Evolutionary conservation across 768 basidiomycete species (phyloP), one percentile per base, ranked within the genome.

Genomic region (Termitomyces sp.): DNA sequence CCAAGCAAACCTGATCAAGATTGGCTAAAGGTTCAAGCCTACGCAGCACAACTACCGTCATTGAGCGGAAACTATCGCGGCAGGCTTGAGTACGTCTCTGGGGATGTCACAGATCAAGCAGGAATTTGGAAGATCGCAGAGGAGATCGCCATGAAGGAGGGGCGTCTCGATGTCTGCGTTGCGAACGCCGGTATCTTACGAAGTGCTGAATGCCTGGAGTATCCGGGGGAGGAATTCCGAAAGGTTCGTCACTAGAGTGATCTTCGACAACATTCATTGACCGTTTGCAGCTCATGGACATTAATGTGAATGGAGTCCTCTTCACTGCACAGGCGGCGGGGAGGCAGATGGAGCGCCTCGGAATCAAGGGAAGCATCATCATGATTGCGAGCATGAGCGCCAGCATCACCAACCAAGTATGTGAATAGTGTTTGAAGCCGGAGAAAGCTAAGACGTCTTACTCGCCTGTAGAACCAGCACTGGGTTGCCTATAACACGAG

Each of bases 401-500:
- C 0, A 79, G 76, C 38, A 77, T 89, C 56, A 77, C 86, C 43
- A 88, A 87, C 71, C 73, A 74, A 69, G 85, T 83, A 53, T 54
- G 75, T 53, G 4, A 16, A 41, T 10, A 12, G 17, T 21, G 1
- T 19, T 14, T 7, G 11, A 11, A 44, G 9, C 12, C 5, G 8
- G 6, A 31, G n/a, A 11, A n/a, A 35, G 5, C 17, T 12, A 14
- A 45, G 12, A n/a, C n/a, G n/a, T 5, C 41, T 49, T 23, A 57
- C 19, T 19, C 2, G 37, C 11, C 16, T n/a, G 16, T 25, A 87
- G 86, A 78, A 78, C 60, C 85, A 86, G 59, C 77, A 81, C 17
- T 89, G 85, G 85, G 78, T 84, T 37, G 83, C 85, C 2, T 90
- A 90, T 70, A 89, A 89, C 67, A 80, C 82, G 21, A 84, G 82